These are phyloP conservation scores for Podaxis sp. DNA, from an alignment of 768 basidiomycete species.

Conservation along the genomic window DNA sequence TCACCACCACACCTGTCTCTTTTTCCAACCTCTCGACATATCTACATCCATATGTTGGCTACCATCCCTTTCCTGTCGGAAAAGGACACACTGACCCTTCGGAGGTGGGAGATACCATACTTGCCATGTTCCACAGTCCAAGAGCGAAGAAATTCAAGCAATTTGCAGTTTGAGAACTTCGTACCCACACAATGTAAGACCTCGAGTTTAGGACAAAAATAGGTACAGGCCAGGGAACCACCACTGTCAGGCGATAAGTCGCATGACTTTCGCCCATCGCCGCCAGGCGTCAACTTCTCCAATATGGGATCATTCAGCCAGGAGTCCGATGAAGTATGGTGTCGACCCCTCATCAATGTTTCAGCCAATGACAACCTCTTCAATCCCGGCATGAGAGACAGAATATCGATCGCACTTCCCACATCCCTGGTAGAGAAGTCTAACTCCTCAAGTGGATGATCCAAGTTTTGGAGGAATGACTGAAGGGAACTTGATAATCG, in stretches of 20 bases:
- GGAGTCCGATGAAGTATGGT: background rate
- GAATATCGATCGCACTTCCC: background rate
- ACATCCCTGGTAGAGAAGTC: background rate
- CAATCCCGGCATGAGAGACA: conserved; percentile 1
- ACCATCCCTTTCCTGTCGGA: background rate
- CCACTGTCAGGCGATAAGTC: background rate
- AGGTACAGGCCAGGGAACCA: background rate
- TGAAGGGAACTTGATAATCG: background rate
- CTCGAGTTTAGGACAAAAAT: background rate
- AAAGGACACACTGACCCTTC: background rate
- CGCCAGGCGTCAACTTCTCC: background rate
- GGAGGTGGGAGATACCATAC: background rate
- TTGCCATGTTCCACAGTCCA: background rate
- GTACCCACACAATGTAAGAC: background rate
- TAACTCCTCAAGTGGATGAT: background rate
- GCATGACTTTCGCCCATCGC: background rate
- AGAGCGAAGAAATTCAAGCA: background rate
- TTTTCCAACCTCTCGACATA: background rate
- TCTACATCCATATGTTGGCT: background rate
- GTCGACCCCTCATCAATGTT: too few relatives aligned
- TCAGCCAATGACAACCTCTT: background rate
- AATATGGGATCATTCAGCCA: background rate
- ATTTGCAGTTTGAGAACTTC: background rate
- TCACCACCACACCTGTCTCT: background rate
- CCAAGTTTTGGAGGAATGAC: background rate